phyloP scores from a whole-genome alignment of 148 eudicot species.

The Cornus controversa region DNA sequence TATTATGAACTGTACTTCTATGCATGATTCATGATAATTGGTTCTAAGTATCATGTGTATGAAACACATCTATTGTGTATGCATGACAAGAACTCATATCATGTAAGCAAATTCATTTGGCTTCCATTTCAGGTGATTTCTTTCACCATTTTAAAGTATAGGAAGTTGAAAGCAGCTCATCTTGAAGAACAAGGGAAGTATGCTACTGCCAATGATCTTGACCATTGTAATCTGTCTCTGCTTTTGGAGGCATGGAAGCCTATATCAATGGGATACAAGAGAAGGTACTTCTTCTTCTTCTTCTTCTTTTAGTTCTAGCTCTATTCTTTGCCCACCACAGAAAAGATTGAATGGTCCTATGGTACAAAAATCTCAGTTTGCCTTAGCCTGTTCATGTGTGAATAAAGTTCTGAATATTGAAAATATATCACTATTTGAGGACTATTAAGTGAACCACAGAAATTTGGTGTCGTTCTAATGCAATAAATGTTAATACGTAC shows the following conservation, averaged over 20 bases:
- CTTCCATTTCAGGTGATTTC: conserved; percentile 60
- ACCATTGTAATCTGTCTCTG: conserved; percentile 33
- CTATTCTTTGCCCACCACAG: conserved; percentile 1
- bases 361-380: neutral
- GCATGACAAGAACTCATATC: neutral
- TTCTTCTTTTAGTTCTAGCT: neutral
- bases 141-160: conserved; percentile 62
- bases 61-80: neutral
- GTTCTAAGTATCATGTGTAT: neutral
- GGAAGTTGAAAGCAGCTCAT: conserved; percentile 54
- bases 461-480: neutral
- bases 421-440: neutral
- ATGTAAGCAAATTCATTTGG: no score
- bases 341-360: neutral
- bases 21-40: neutral
- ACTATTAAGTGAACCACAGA: neutral
- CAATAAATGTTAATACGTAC: no score
- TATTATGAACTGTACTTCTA: neutral
- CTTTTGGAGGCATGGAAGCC: conserved; percentile 95
- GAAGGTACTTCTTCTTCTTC: conserved; percentile 44
- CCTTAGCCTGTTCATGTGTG: no score
- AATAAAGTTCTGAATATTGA: neutral
- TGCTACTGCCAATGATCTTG: conserved; percentile 13
- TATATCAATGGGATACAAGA: conserved; percentile 79
- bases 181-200: conserved; percentile 30